phyloP scores from a whole-genome alignment of 345 rosid genomes.

The Lumnitzera littorea region DNA sequence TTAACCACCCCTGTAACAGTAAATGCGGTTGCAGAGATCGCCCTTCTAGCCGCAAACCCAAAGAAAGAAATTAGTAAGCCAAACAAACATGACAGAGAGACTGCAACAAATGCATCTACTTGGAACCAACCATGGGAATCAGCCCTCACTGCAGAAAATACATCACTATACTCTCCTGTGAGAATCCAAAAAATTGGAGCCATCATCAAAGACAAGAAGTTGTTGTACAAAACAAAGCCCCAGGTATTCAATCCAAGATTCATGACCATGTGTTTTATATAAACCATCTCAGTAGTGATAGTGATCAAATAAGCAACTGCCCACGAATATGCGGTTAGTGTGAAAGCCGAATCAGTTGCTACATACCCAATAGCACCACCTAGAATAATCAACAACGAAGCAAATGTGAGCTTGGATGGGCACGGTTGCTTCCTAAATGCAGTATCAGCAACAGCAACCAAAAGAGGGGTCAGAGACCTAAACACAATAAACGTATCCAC shows the following conservation, averaged over 20 bases:
- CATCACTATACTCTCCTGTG: constrained; percentile 71
- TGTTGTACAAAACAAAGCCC: constrained; percentile 92
- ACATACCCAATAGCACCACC: constrained; percentile 94
- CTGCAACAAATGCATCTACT: constrained; percentile 50
- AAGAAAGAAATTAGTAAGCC: constrained; percentile 94
- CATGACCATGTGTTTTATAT: constrained; percentile 92
- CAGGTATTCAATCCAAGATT: constrained; percentile 91
- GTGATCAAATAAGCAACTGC: constrained; percentile 86
- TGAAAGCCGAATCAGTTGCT: constrained; percentile 80
- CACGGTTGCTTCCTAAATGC: constrained; percentile 72
- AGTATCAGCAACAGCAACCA: constrained; percentile 90
- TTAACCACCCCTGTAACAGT: constrained; percentile 98
- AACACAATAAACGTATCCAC: constrained; percentile 95
- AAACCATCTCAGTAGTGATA: constrained; percentile 94
- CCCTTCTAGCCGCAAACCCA: constrained; percentile 90
- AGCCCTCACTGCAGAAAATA: constrained; percentile 48
- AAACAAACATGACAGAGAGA: constrained; percentile 79
- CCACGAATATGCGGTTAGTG: constrained; percentile 88
- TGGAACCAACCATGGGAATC: constrained; percentile 52
- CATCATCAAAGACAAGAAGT: constrained; percentile 76
- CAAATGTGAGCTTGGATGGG: constrained; percentile 74
- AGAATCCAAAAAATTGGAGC: constrained; percentile 90
- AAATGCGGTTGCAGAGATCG: constrained; percentile 90
- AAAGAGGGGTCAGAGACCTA: constrained; percentile 84
- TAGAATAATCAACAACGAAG: constrained; percentile 57